Conservation (phyloP, 371 early-diverging fungal species). For the Mucor irregularis region DNA sequence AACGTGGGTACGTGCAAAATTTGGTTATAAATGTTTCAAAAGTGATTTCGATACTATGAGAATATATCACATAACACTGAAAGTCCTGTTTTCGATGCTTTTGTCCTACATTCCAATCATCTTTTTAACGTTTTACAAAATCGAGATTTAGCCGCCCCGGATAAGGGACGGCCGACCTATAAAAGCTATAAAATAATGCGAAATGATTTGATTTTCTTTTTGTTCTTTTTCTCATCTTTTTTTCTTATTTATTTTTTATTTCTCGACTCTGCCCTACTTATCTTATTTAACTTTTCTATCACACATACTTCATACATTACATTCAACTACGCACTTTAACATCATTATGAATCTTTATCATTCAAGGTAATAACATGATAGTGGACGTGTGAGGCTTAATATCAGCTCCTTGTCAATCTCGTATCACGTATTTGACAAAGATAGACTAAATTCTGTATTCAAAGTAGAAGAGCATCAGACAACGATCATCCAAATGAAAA, state of each 20-base stretch:
- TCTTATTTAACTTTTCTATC: neutral
- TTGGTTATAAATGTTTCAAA: too few species aligned
- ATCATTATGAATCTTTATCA: neutral
- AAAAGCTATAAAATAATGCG: neutral
- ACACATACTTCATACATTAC: too few species aligned
- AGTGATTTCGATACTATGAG: too few species aligned
- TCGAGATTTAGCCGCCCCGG: conserved; percentile 21
- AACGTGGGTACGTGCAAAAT: conserved; percentile 25
- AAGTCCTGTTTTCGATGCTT: too few species aligned
- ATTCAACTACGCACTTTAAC: too few species aligned
- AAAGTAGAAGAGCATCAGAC: neutral
- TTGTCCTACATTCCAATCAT: too few species aligned
- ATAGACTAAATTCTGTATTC: neutral
- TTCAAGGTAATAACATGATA: conserved; percentile 1
- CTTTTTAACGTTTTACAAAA: conserved; percentile 4
- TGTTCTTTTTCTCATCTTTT: conserved; percentile 3
- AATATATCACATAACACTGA: too few species aligned
- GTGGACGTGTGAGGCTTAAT: neutral
- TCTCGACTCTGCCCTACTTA: neutral
- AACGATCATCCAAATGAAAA: conserved; percentile 9
- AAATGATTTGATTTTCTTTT: neutral
- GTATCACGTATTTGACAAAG: neutral
- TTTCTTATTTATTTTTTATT: neutral
- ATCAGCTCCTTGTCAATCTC: conserved; percentile 10
- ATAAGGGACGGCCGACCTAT: conserved; percentile 6